These are phyloP conservation scores for Chaetomium olivaceum DNA, from an alignment of 2,329 filamentous ascomycete genomes.

Conservation along the genomic window DNA sequence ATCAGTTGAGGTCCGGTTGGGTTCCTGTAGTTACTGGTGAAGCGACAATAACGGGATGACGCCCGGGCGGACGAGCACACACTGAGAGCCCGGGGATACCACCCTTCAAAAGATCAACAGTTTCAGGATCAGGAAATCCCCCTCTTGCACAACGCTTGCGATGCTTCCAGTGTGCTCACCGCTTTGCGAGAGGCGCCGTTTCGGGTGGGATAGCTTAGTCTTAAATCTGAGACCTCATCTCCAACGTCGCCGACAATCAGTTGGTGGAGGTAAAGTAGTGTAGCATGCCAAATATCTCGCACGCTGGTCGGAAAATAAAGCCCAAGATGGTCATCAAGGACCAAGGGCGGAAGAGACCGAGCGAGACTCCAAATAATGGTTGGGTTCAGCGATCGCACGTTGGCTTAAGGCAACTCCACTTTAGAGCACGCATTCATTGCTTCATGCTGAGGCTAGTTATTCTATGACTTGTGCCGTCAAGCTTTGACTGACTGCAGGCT, in stretches of 20 bases:
- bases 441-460: background rate
- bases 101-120: background rate
- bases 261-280: no score
- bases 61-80: background rate
- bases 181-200: background rate
- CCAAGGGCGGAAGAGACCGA: background rate
- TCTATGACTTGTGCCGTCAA: background rate
- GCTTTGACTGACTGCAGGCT: background rate
- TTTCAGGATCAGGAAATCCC: conserved; percentile 1
- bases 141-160: background rate
- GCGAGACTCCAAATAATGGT: background rate
- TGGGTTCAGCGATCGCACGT: background rate
- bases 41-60: background rate
- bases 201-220: background rate
- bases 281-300: background rate
- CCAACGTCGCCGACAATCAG: background rate
- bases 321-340: background rate
- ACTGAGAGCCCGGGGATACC: background rate
- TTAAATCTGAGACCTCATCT: background rate
- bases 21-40: background rate
- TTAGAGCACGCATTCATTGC: background rate
- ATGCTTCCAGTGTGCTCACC: background rate
- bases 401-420: background rate
- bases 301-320: background rate
- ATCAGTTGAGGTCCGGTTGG: background rate